Evolutionary conservation across 352 stramenopile genomes (phyloP), one percentile per base, ranked within the genome.

Genomic region (Phytophthora podocarpi): DNA sequence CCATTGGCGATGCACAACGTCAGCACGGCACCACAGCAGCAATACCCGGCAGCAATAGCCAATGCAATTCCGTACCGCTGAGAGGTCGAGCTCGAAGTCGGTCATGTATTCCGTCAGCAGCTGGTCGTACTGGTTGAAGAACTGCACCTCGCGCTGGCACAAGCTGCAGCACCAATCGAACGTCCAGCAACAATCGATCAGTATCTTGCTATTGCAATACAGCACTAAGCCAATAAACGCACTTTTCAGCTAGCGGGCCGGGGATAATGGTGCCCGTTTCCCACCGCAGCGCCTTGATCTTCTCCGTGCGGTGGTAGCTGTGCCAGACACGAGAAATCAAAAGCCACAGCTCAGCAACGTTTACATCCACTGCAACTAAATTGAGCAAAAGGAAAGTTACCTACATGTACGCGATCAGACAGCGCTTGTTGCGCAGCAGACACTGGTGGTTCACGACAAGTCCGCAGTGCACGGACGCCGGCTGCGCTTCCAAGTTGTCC

Each of bases 61-160:
- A 34, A 23, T 32, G 6, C 13, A 51, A 5, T 15, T 12, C 40
- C 65, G 24, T 64, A 96, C 89, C 50, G 89, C 80, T 6, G 86
- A 87, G 23, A 97, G 70, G 34, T 97, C 89, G 42, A 97, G 80
- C 43, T 94, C 85, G 57, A 96, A 92, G 45, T 88, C 76, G 28
- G 84, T 60, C 87, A 97, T 97, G 74, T 97, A 97, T 41, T 95
- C 78, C 28, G 86, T 96, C 16, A 97, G 78, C 21, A 97, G 67
- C 68, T 96, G 82, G 70, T 97, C 91, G 72, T 97, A 97, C 39
- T 76, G 72, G 66, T 96, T 87, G 67, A 97, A 97, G 61, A 97
- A 95, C 59, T 97, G 85, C 48, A 93, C 74, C 59, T 97, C 91
- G 23, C 72, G 75, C 40, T 85, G 77, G 51, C 83, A 91, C 37